These are phyloP conservation scores for Rhynchospora tenuis DNA, from an alignment of 176 grass and related monocot species.

Conservation along the genomic window DNA sequence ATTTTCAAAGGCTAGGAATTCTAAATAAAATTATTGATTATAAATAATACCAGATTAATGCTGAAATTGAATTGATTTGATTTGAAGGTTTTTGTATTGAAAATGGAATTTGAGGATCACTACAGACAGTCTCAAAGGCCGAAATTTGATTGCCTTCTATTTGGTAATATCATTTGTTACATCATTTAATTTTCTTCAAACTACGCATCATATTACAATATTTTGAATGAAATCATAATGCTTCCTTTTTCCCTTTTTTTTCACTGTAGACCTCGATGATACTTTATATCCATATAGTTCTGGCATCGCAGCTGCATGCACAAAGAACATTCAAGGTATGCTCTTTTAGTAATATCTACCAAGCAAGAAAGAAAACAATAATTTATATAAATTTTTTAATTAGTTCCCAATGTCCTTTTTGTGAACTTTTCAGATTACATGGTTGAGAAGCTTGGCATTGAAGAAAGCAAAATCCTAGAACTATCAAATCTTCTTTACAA, in stretches of 20 bases:
- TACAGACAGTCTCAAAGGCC: constrained; percentile 33
- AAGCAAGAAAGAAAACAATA: neutral
- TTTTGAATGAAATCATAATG: neutral
- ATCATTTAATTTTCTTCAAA: neutral
- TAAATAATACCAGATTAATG: neutral
- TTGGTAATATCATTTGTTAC: constrained; percentile 38
- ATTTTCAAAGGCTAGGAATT: neutral
- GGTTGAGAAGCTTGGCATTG: constrained; percentile 67
- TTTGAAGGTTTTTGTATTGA: neutral
- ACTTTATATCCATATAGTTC: constrained; percentile 73
- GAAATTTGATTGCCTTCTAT: constrained; percentile 73
- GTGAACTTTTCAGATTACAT: constrained; percentile 48
- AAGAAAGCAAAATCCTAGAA: constrained; percentile 46
- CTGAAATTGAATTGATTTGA: constrained; percentile 12
- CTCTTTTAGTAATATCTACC: neutral
- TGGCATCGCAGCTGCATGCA: constrained; percentile 55
- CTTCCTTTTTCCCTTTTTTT: neutral
- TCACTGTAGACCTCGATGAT: constrained; percentile 62
- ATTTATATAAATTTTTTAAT: neutral
- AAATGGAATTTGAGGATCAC: constrained; percentile 55
- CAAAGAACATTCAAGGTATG: constrained; percentile 77
- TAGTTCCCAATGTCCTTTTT: neutral
- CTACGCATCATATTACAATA: neutral
- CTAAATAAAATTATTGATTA: neutral
- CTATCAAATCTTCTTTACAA: constrained; percentile 81